Percentiles rank a stretch among this genome's conserved stretches.
These are phyloP conservation scores for Aspergillus calidoustus DNA, from an alignment of 2,329 filamentous ascomycete genomes.

Conservation along the genomic window DNA sequence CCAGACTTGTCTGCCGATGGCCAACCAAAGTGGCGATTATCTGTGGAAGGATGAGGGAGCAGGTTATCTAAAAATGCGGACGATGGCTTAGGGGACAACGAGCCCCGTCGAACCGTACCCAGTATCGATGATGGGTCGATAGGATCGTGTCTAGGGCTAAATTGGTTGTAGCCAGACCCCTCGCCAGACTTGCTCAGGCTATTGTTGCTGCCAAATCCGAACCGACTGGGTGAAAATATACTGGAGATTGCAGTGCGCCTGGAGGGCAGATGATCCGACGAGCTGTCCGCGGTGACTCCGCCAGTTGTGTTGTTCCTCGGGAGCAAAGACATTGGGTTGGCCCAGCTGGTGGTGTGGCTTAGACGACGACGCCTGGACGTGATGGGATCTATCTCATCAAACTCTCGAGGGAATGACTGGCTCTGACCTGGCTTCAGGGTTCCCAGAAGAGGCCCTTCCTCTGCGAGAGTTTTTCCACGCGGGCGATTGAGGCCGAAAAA, in stretches of 20 bases:
- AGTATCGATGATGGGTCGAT: conserved; percentile 52
- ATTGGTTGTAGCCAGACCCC: conserved; percentile 51
- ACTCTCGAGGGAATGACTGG: conserved; percentile 65
- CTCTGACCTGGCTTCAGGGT: conserved; percentile 64
- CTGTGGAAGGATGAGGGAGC: conserved; percentile 76
- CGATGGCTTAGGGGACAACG: conserved; percentile 52
- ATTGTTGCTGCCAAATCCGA: conserved; percentile 40
- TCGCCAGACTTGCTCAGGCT: conserved; percentile 37
- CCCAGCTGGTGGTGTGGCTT: conserved; percentile 63
- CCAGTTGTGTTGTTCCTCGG: conserved; percentile 49
- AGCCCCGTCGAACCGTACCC: conserved; percentile 47
- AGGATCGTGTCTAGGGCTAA: conserved; percentile 51
- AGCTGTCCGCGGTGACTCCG: conserved; percentile 46
- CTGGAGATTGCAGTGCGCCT: conserved; percentile 47
- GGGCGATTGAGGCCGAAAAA: conserved; percentile 63
- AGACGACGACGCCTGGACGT: conserved; percentile 57
- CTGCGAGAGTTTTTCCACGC: conserved; percentile 63
- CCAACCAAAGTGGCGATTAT: conserved; percentile 77
- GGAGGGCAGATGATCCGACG: conserved; percentile 45
- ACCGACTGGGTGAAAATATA: conserved; percentile 48
- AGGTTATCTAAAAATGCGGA: conserved; percentile 60
- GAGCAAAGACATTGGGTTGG: conserved; percentile 54
- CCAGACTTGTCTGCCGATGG: conserved; percentile 58
- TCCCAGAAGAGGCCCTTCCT: conserved; percentile 62
- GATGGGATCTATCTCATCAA: conserved; percentile 56